Base-by-base conservation (phyloP, 352 stramenopile species). In the Thalassiosira livingstoniorum region DNA sequence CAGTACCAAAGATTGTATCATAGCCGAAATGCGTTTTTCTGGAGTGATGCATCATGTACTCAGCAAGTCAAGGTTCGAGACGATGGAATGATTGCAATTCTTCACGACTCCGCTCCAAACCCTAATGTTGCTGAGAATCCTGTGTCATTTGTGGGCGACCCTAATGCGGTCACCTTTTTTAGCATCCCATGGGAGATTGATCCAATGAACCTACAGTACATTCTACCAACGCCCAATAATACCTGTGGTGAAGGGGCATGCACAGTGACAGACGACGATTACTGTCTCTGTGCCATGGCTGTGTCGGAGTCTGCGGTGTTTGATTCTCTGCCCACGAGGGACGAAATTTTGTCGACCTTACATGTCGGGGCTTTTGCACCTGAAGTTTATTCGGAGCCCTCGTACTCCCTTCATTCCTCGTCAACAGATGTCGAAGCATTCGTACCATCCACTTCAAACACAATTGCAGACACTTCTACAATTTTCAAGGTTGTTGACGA, bases 41-140 rank as follows among this genome's bases (percentile, higher is more conserved):
- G 80, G 80, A 87, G 74, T 35, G 63, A 81, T 55, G 39, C 64
- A 63, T 60, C 43, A 4, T 87, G 80, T 64, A 66, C 42, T 71
- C 57, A 71, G 45, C 45, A 31, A 61, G 63, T 87, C 18, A 87
- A 83, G 71, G 74, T 87, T 7, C 62, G 68, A 0, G 31, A 66
- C 23, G 80, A 83, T 74, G 80, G 80, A 53, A 80, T 83, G 68
- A 76, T 87, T 34, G 73, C 80, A 65, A 79, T 87, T 25, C 55
- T 87, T 11, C 35, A 87, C 35, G 10, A 72, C 25, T 62, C 80
- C 34, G 42, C 23, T 23, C 21, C 5, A 25, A 87, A 87, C 69
- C 62, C 67, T 29, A 61, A 10, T 18, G 42, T 51, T 18, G 18
- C 10, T 51, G 42, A 34, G 7, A 13, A 23, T n/a, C 79, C 29